Evolutionary conservation across 495 filamentous ascomycete species (phyloP).

Genomic region (Lasiosphaeria ovina): DNA sequence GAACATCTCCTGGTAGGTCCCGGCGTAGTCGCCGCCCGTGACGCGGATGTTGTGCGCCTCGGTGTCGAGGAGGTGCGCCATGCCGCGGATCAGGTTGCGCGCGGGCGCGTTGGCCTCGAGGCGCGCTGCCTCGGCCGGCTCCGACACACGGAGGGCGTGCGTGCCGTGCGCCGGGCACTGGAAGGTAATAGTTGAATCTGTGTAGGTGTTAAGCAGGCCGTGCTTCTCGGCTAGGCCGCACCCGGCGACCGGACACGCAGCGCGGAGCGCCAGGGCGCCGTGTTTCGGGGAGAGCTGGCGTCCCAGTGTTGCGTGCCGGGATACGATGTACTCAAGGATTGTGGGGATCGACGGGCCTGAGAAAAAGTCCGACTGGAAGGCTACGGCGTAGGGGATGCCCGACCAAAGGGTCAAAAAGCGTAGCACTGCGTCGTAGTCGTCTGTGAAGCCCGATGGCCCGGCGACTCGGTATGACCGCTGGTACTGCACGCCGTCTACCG

Average conservation of each 20-base stretch:
- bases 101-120: conserved; percentile 31
- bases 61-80: conserved; percentile 19
- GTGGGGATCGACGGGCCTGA: conserved; percentile 17
- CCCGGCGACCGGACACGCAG: conserved; percentile 22
- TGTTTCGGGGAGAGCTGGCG: conserved; percentile 27
- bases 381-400: conserved; percentile 14
- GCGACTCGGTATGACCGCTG: conserved; percentile 24
- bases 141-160: conserved; percentile 14
- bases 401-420: conserved; percentile 18
- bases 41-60: conserved; percentile 22
- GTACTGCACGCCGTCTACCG: conserved; percentile 25
- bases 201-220: conserved; percentile 23
- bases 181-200: conserved; percentile 19
- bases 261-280: conserved; percentile 26
- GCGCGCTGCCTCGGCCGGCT: conserved; percentile 15
- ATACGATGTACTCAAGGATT: conserved; percentile 19
- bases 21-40: conserved; percentile 33
- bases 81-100: conserved; percentile 21
- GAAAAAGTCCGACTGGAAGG: conserved; percentile 20
- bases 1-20: conserved; percentile 30
- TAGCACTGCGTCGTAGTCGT: conserved; percentile 20
- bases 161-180: conserved; percentile 15
- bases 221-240: conserved; percentile 21
- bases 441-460: conserved; percentile 7
- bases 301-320: conserved; percentile 16